Conservation (phyloP, 1,139 yeast genomes). For the Zygotorulaspora mrakii region DNA sequence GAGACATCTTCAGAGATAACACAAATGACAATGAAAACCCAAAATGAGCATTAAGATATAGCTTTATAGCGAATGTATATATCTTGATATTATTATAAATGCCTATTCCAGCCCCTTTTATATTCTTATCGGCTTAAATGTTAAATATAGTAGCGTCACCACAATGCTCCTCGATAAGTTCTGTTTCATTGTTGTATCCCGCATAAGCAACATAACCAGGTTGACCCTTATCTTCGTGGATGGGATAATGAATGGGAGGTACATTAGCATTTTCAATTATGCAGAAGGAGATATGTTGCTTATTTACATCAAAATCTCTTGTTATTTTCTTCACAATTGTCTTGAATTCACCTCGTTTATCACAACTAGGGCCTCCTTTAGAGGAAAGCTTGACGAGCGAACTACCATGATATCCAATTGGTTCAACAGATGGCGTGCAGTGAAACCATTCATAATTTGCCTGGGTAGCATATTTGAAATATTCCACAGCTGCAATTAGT, state of each 20-base stretch:
- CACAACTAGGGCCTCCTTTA: conserved; percentile 43
- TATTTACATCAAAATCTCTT: conserved; percentile 40
- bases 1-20: too few species aligned
- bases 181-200: conserved; percentile 34
- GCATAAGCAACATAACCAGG: conserved; percentile 40
- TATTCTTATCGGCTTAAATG: conserved; percentile 17
- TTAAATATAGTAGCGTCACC: conserved; percentile 31
- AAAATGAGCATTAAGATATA: too few species aligned
- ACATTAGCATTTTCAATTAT: conserved; percentile 32
- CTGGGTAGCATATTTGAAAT: conserved; percentile 40
- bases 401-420: conserved; percentile 27
- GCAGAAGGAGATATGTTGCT: conserved; percentile 37
- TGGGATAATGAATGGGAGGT: conserved; percentile 34
- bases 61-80: neutral
- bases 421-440: conserved; percentile 38
- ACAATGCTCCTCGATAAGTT: conserved; percentile 28
- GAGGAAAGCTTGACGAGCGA: conserved; percentile 37
- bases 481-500: conserved; percentile 40
- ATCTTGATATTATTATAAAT: neutral
- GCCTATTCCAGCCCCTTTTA: neutral
- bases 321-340: conserved; percentile 38
- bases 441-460: conserved; percentile 43
- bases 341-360: conserved; percentile 42
- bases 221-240: conserved; percentile 34
- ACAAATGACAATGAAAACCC: too few species aligned